Evolutionary conservation across 1,139 yeast species (phyloP).

Genomic region (Eremothecium gossypii): DNA sequence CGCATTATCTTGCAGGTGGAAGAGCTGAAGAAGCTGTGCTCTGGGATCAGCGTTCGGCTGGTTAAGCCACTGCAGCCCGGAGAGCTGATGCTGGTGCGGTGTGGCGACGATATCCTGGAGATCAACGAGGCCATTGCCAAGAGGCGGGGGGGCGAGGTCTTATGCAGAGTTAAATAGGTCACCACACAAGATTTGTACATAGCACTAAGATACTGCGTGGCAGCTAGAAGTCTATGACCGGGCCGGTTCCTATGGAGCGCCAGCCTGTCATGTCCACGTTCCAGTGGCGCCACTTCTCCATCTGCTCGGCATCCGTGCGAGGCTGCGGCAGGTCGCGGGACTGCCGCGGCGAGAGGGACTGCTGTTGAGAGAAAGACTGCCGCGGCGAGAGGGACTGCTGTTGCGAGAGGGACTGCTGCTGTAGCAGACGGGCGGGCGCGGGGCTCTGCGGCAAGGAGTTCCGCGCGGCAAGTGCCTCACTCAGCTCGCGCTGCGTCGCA

Average conservation of each 20-base stretch:
- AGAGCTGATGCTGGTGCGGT: slow-evolving; percentile 65
- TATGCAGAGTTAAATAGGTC: slow-evolving; percentile 62
- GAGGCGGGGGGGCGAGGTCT: slow-evolving; percentile 64
- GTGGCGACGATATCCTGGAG: slow-evolving; percentile 49
- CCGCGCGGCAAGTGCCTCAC: not conserved
- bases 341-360: not conserved
- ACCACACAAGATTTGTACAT: not conserved
- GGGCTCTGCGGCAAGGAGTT: not conserved
- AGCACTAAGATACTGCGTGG: not conserved
- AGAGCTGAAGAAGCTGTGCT: slow-evolving; percentile 64
- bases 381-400: not conserved
- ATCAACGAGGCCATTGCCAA: slow-evolving; percentile 77
- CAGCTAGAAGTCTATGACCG: slow-evolving; percentile 40
- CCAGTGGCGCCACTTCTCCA: slow-evolving; percentile 73
- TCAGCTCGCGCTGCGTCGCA: slow-evolving; percentile 17
- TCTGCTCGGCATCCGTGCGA: slow-evolving; percentile 4
- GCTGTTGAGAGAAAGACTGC: not conserved
- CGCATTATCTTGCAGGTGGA: slow-evolving; percentile 52
- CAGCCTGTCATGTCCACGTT: slow-evolving; percentile 78
- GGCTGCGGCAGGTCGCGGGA: not conserved
- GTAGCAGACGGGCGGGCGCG: not conserved
- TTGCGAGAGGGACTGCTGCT: not conserved
- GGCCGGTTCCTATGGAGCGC: slow-evolving; percentile 60
- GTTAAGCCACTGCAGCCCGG: slow-evolving; percentile 84
- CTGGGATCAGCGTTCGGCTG: slow-evolving; percentile 66